phyloP scores from a whole-genome alignment of 805 yeast species.

The Clavispora santaluciae region DNA sequence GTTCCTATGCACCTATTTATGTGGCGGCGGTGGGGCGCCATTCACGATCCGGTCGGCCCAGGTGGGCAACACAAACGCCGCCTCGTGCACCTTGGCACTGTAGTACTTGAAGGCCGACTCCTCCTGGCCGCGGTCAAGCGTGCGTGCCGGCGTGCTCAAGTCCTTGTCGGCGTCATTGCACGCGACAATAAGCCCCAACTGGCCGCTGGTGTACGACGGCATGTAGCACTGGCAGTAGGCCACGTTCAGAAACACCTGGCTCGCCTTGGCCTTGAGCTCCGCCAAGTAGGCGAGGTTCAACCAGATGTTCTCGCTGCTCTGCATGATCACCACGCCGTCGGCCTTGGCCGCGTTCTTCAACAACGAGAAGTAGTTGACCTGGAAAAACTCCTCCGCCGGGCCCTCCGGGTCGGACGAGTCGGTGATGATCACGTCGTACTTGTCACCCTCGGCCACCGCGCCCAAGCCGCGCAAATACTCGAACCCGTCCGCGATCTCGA shows the following conservation, averaged over 20 bases:
- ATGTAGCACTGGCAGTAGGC: constrained; percentile 74
- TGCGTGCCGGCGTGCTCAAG: constrained; percentile 50
- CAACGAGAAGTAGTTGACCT: constrained; percentile 67
- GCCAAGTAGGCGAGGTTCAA: constrained; percentile 52
- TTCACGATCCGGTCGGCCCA: constrained; percentile 55
- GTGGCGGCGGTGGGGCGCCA: too few species aligned
- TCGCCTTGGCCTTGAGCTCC: constrained; percentile 44
- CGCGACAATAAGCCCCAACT: constrained; percentile 73
- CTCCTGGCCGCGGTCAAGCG: constrained; percentile 31
- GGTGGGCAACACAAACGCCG: constrained; percentile 73
- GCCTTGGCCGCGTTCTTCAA: constrained; percentile 57
- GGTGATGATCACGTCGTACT: constrained; percentile 80
- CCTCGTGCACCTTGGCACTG: constrained; percentile 58
- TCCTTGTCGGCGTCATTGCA: constrained; percentile 47
- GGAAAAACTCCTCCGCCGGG: constrained; percentile 88
- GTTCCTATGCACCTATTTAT: too few species aligned
- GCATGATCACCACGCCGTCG: constrained; percentile 73
- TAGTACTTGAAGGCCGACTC: constrained; percentile 63
- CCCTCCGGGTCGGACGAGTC: constrained; percentile 96
- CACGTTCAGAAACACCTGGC: constrained; percentile 54
- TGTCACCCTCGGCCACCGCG: constrained; percentile 30
- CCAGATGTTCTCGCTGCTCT: constrained; percentile 75
- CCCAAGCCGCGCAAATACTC: constrained; percentile 49
- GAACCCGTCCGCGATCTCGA: constrained; percentile 80
- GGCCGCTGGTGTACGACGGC: constrained; percentile 88